phyloP scores from a whole-genome alignment of 2,329 filamentous ascomycete species.

The Trichoderma sp. region DNA sequence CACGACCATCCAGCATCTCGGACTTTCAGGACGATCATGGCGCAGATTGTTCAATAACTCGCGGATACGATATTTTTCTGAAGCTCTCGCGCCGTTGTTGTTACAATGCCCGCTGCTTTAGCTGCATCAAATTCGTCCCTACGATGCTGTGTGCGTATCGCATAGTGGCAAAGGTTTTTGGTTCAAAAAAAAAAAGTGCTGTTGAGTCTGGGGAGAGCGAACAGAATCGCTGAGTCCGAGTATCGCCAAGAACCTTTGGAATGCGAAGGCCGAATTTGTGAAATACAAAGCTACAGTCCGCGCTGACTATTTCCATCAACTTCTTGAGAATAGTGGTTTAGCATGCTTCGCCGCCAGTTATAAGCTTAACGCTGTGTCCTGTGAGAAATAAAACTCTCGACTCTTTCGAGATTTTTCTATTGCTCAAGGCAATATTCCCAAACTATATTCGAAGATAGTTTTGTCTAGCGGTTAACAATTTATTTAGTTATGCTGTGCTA shows the following conservation, averaged over 20 bases:
- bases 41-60: background rate
- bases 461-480: background rate
- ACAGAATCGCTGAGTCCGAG: background rate
- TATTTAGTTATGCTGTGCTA: background rate
- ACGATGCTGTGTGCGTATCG: background rate
- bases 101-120: background rate
- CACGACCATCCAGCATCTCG: background rate
- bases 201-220: background rate
- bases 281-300: background rate
- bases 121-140: background rate
- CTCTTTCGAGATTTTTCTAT: background rate
- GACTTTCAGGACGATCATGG: background rate
- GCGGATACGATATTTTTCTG: background rate
- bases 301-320: background rate
- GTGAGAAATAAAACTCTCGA: background rate
- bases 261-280: background rate
- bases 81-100: background rate
- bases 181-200: background rate
- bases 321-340: background rate
- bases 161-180: background rate
- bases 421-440: background rate
- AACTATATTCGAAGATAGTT: no score
- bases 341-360: background rate
- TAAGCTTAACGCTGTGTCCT: background rate
- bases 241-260: background rate